Base-by-base conservation (phyloP, 176 grass and related monocot species). In the Pontederia crassipes region DNA sequence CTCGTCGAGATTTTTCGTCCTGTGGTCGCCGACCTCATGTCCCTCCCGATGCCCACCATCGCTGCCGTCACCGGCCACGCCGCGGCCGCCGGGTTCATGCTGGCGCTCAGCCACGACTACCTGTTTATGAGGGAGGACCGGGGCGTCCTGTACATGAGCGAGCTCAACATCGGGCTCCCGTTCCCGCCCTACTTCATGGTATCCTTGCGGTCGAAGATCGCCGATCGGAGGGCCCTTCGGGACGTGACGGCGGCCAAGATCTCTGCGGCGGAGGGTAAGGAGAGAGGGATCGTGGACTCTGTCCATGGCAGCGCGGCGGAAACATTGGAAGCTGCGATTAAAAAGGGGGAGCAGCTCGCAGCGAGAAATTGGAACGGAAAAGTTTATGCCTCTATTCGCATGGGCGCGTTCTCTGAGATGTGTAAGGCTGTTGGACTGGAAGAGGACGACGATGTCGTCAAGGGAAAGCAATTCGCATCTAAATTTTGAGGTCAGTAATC, bases 91-190 rank as follows among this genome's bases (percentile, higher is more conserved):
- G 89, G 89, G 0, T 75, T 75, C 72, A 72, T 52, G 48, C 81
- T 95, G 11, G 89, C 64, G 1, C 72, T 95, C 12, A 71, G 54
- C 4, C 86, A 90, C 79, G 86, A 95, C 76, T 67, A 82, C 71
- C 24, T 59, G 28, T 65, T 90, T 13, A 95, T 95, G 90, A 84
- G 91, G 48, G 62, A 9, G 2, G 54, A 75, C 10, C 76, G 86
- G 40, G 86, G 91, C 6, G 68, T 90, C 86, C 72, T 96, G 50
- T 96, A 90, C 86, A 87, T 87, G 86, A 85, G 86, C 69, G 86
- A 96, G 69, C 77, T 90, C 15, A 75, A 95, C 73, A 62, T 72
- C 12, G 83, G 86, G 17, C 12, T 95, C 29, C 76, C 77, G 65
- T 70, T 96, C 64, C 46, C 74, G 8, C 71, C 71, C 29, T 90